phyloP scores from a whole-genome alignment of 2,329 filamentous ascomycete genomes.

The Claviceps maximensis region DNA sequence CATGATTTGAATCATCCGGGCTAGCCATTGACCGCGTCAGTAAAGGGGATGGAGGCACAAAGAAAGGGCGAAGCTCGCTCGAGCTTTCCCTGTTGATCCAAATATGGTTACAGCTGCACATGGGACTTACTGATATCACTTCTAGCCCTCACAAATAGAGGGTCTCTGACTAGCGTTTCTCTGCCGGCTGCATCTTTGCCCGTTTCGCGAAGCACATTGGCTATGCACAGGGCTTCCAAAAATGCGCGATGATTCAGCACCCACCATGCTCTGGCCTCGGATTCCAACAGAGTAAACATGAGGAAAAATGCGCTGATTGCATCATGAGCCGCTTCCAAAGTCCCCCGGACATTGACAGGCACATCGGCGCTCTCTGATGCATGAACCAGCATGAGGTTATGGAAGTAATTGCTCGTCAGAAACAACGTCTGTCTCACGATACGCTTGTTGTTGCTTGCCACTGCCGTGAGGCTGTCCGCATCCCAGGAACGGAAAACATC shows the following conservation, averaged over 20 bases:
- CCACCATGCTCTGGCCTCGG: conserved; percentile 71
- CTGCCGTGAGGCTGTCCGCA: conserved; percentile 40
- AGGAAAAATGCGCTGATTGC: conserved; percentile 65
- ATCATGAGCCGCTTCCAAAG: conserved; percentile 62
- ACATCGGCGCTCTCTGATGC: conserved; percentile 54
- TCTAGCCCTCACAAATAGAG: conserved; percentile 45
- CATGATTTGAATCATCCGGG: conserved; percentile 52
- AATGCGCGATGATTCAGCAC: conserved; percentile 73
- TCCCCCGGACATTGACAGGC: conserved; percentile 52
- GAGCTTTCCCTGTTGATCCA: background rate
- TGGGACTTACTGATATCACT: conserved; percentile 43
- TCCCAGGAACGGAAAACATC: conserved; percentile 57
- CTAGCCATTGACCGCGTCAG: conserved; percentile 19
- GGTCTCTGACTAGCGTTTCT: conserved; percentile 37
- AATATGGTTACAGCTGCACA: background rate
- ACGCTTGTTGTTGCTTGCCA: conserved; percentile 48
- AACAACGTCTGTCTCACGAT: conserved; percentile 64
- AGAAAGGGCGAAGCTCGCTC: background rate
- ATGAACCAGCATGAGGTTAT: conserved; percentile 69
- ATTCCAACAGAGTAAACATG: conserved; percentile 53
- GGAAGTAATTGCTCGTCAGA: conserved; percentile 69
- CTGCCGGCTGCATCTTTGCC: conserved; percentile 30
- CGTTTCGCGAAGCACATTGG: conserved; percentile 42
- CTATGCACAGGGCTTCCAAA: conserved; percentile 59
- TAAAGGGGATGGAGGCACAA: background rate